Evolutionary conservation across 441 rosid species (phyloP).

Genomic region (Gossypium aridum): DNA sequence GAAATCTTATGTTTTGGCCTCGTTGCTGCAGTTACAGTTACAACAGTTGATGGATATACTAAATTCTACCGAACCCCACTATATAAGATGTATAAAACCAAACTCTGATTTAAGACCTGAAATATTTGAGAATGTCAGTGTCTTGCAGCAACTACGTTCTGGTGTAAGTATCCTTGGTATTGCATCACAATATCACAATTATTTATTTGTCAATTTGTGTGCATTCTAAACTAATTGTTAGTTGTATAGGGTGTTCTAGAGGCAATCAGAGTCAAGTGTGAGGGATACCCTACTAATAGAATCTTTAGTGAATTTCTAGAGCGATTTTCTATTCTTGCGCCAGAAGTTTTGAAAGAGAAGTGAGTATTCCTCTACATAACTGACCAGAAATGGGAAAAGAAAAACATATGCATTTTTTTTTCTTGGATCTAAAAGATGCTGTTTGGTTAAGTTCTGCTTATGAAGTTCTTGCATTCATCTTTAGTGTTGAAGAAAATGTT

Average conservation of each 20-base stretch:
- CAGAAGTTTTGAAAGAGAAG: conserved; percentile 51
- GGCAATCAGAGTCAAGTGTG: conserved; percentile 85
- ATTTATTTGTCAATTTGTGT: conserved; percentile 7
- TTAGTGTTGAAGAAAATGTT: conserved; percentile 59
- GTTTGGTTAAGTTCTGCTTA: conserved; percentile 6
- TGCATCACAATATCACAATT: conserved; percentile 10
- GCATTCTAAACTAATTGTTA: conserved; percentile 15
- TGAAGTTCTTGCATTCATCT: conserved; percentile 18
- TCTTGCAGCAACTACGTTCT: conserved; percentile 85
- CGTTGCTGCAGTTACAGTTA: conserved; percentile 72
- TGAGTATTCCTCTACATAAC: conserved; percentile 31
- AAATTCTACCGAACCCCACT: conserved; percentile 81
- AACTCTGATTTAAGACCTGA: conserved; percentile 61
- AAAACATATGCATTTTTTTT: background rate
- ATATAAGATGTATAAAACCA: conserved; percentile 96
- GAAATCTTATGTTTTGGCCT: conserved; percentile 24
- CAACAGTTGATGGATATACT: conserved; percentile 84
- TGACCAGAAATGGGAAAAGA: background rate
- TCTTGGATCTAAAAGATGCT: conserved; percentile 18
- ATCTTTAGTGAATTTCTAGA: conserved; percentile 63
- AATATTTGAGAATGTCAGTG: conserved; percentile 55
- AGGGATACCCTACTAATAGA: conserved; percentile 73
- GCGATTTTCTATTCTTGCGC: conserved; percentile 64
- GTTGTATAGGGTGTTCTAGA: conserved; percentile 85
- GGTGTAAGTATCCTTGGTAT: conserved; percentile 58